These are phyloP conservation scores for Aquilaria yunnanensis DNA, from an alignment of 345 rosid genomes.

Conservation along the genomic window DNA sequence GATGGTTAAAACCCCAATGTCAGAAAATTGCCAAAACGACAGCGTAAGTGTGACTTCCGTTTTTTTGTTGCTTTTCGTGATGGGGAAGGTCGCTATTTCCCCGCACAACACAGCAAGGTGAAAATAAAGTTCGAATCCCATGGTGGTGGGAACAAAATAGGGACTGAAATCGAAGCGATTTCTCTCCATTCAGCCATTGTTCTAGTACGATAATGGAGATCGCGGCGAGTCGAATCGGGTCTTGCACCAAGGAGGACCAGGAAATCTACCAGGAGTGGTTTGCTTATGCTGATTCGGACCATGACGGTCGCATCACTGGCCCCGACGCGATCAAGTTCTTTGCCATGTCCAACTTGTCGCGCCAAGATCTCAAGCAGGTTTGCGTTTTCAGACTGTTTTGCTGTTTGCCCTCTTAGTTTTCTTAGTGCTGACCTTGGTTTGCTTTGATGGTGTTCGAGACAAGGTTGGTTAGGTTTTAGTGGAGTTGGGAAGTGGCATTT, in stretches of 20 bases:
- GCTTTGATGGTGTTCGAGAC: neutral
- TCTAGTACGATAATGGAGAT: constrained; percentile 47
- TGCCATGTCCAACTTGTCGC: constrained; percentile 65
- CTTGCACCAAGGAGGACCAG: constrained; percentile 78
- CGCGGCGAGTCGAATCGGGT: constrained; percentile 46
- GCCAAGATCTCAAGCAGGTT: constrained; percentile 88
- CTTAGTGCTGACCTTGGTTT: neutral
- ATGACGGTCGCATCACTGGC: constrained; percentile 89
- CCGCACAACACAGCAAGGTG: too few relatives aligned
- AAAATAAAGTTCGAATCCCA: too few relatives aligned
- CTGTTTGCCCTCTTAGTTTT: neutral
- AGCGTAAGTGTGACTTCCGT: too few relatives aligned
- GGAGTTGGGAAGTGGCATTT: neutral
- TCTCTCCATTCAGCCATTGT: too few relatives aligned
- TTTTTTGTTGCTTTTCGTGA: too few relatives aligned
- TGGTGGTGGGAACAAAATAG: too few relatives aligned
- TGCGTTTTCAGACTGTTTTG: constrained; percentile 2
- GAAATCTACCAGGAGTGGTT: constrained; percentile 88
- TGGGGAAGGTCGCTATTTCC: too few relatives aligned
- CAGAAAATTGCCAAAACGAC: too few relatives aligned
- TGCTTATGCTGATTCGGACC: constrained; percentile 73
- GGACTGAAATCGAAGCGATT: too few relatives aligned
- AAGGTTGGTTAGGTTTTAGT: neutral
- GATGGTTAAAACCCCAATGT: too few relatives aligned
- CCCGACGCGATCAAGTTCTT: constrained; percentile 82